Conservation (phyloP, 176 grass and related monocot genomes). For the Hordeum marinum region DNA sequence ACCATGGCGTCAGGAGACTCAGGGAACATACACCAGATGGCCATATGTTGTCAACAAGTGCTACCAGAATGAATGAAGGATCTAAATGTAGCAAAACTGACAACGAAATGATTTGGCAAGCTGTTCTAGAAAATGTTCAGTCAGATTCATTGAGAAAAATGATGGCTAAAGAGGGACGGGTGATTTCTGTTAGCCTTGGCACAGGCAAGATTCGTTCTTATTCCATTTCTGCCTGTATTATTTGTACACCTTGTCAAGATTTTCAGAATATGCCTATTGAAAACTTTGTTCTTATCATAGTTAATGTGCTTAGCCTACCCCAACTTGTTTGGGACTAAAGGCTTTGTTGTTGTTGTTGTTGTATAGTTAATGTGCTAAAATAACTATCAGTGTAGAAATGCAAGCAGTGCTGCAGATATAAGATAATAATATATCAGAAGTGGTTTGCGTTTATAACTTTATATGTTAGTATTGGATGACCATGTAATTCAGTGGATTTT, state of each 20-base stretch:
- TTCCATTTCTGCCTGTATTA: constrained; percentile 3
- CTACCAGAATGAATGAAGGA: constrained; percentile 37
- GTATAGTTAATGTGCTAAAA: constrained; percentile 7
- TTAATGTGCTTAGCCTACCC: constrained; percentile 7
- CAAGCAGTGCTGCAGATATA: background rate
- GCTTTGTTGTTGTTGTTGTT: too few species aligned
- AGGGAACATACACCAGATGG: constrained; percentile 33
- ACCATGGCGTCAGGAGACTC: constrained; percentile 21
- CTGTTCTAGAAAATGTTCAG: constrained; percentile 66
- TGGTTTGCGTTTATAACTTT: background rate
- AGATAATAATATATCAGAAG: background rate
- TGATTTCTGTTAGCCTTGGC: constrained; percentile 75
- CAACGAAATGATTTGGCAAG: constrained; percentile 84
- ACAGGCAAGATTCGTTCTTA: constrained; percentile 49
- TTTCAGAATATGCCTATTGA: constrained; percentile 3
- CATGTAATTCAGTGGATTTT: background rate
- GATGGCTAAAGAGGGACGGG: constrained; percentile 66
- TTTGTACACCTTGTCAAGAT: constrained; percentile 6
- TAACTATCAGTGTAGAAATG: background rate
- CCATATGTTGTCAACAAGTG: constrained; percentile 20
- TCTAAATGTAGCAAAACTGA: constrained; percentile 45
- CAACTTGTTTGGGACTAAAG: too few species aligned
- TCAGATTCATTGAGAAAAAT: constrained; percentile 72
- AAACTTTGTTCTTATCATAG: background rate
- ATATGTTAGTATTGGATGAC: background rate